Evolutionary conservation across 768 basidiomycete genomes (phyloP).

Genomic region (Tricholoma terreum): DNA sequence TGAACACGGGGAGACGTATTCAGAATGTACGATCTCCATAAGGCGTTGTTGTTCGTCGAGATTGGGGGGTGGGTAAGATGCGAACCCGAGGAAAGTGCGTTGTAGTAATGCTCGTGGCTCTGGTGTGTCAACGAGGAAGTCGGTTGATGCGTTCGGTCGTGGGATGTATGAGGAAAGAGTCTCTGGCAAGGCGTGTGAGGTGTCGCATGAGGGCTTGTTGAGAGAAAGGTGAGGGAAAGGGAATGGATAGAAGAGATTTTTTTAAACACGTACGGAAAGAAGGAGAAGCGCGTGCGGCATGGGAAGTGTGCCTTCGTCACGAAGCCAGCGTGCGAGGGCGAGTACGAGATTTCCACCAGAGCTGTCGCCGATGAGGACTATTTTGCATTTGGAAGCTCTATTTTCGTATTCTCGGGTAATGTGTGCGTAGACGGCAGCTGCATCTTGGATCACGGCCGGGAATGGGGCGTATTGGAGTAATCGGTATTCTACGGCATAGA

Average conservation of each 20-base stretch:
- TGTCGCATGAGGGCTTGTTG: constrained; percentile 24
- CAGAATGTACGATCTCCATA: constrained; percentile 37
- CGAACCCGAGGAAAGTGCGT: constrained; percentile 50
- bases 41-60: constrained; percentile 30
- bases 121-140: constrained; percentile 52
- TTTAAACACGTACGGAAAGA: constrained; percentile 38
- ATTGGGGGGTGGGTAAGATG: constrained; percentile 7
- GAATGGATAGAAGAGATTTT: neutral
- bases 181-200: constrained; percentile 47
- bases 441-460: constrained; percentile 53
- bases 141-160: constrained; percentile 44
- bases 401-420: constrained; percentile 33
- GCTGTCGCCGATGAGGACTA: constrained; percentile 52
- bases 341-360: constrained; percentile 54
- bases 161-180: constrained; percentile 47
- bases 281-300: constrained; percentile 45
- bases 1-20: constrained; percentile 40
- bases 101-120: constrained; percentile 51
- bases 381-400: constrained; percentile 26
- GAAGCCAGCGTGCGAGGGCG: constrained; percentile 50
- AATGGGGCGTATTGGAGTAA: constrained; percentile 51
- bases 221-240: neutral
- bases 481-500: constrained; percentile 50
- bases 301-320: constrained; percentile 45
- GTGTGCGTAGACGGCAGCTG: constrained; percentile 49